Evolutionary conservation across 106 monocot species (phyloP).

Genomic region (Dendrobium huoshanense): DNA sequence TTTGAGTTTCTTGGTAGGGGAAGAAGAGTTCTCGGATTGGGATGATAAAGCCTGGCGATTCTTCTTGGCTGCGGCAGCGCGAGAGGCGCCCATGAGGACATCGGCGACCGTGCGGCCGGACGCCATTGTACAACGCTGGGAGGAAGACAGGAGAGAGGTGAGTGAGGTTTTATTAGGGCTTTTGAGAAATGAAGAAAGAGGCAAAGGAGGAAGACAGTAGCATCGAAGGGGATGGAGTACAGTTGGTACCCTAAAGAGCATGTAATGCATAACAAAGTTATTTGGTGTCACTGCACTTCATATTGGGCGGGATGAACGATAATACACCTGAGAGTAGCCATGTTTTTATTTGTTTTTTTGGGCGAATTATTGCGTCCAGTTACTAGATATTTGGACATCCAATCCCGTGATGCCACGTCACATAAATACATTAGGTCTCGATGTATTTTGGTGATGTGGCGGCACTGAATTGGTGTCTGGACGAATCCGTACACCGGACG

Average conservation of each 20-base stretch:
- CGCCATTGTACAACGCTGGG: not conserved
- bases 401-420: too few relatives aligned
- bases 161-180: conserved; percentile 5
- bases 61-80: conserved; percentile 44
- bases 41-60: not conserved
- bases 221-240: not conserved
- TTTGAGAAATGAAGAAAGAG: not conserved
- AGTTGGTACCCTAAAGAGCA: not conserved
- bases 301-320: too few relatives aligned
- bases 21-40: conserved; percentile 10
- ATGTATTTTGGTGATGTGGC: too few relatives aligned
- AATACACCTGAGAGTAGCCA: too few relatives aligned
- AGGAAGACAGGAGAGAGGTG: conserved; percentile 5
- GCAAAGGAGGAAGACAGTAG: not conserved
- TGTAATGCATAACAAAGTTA: not conserved
- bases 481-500: too few relatives aligned
- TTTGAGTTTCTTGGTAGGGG: conserved; percentile 36
- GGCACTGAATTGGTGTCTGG: too few relatives aligned
- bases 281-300: too few relatives aligned
- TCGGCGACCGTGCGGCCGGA: conserved; percentile 52
- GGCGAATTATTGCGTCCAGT: too few relatives aligned
- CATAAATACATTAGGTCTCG: too few relatives aligned
- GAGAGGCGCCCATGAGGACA: conserved; percentile 78
- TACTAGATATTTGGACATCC: too few relatives aligned
- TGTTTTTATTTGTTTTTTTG: too few relatives aligned